These are phyloP conservation scores for Cyclospora cayetanensis DNA, from an alignment of 169 alveolate species.

Conservation along the genomic window DNA sequence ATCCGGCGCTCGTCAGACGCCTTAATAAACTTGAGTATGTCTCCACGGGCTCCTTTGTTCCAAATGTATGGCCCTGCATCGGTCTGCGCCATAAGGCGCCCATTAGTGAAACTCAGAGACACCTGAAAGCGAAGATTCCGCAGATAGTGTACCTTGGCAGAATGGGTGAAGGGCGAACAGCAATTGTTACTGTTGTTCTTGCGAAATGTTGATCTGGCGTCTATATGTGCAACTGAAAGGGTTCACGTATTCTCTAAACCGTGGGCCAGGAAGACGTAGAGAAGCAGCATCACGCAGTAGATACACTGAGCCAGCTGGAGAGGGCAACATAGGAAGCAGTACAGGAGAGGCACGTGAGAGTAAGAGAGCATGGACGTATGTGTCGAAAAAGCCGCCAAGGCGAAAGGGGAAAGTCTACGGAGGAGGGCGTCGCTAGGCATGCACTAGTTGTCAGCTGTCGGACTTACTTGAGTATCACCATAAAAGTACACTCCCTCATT, in stretches of 20 bases:
- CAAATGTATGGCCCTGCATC: slow-evolving; percentile 24
- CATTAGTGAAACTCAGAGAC: slow-evolving; percentile 21
- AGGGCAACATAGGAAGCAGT: no score
- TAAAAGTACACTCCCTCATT: slow-evolving; percentile 27
- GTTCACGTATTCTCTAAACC: no score
- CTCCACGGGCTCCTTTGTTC: slow-evolving; percentile 55
- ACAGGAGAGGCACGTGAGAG: not conserved
- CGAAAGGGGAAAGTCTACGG: not conserved
- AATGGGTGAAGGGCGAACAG: no score
- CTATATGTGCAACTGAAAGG: no score
- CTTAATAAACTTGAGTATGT: slow-evolving; percentile 15
- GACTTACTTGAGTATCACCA: slow-evolving; percentile 14
- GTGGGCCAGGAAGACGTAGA: no score
- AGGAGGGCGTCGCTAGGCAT: not conserved
- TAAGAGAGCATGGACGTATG: not conserved
- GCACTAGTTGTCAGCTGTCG: not conserved
- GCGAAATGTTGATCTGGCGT: no score
- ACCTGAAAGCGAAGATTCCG: no score
- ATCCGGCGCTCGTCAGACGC: slow-evolving; percentile 7
- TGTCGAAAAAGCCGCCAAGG: not conserved
- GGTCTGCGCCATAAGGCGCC: slow-evolving; percentile 37
- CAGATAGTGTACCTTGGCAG: no score
- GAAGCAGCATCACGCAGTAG: no score
- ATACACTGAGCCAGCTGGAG: no score
- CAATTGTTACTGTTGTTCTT: no score